Percentiles rank a stretch among this genome's conserved stretches.
phyloP scores from a whole-genome alignment of 176 grass and related monocot genomes.

The Rhynchospora tenuis region DNA sequence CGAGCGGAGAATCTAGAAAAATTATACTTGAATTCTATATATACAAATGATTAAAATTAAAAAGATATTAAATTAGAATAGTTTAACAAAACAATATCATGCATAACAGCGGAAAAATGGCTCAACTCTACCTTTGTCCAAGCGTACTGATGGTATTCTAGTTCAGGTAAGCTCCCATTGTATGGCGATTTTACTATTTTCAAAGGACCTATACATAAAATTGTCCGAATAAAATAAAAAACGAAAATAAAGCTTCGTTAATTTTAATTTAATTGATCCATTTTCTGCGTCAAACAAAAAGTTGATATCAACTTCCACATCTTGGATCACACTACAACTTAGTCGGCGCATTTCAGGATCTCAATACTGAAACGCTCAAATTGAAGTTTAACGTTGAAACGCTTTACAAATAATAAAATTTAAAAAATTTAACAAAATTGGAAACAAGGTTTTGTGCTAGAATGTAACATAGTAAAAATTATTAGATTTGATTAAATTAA shows the following conservation, averaged over 20 bases:
- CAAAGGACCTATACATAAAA: slow-evolving; percentile 32
- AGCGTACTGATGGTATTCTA: slow-evolving; percentile 37
- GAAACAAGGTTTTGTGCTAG: no score
- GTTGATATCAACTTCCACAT: no score
- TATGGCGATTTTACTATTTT: slow-evolving; percentile 36
- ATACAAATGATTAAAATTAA: not conserved
- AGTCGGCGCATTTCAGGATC: no score
- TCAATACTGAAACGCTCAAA: no score
- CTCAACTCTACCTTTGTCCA: slow-evolving; percentile 44
- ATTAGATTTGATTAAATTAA: no score
- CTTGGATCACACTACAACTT: no score
- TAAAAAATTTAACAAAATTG: no score
- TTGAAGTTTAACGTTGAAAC: no score
- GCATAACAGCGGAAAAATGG: not conserved
- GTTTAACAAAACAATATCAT: not conserved
- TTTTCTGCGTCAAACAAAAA: no score
- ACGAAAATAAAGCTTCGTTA: not conserved
- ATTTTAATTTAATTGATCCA: no score
- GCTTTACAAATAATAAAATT: no score
- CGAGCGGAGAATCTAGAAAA: slow-evolving; percentile 67
- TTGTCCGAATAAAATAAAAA: not conserved
- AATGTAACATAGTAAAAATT: no score
- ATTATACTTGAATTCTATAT: slow-evolving; percentile 43
- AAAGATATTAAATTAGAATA: not conserved
- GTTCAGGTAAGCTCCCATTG: slow-evolving; percentile 30